phyloP scores from a whole-genome alignment of 768 basidiomycete genomes.

The Xerocomus brunneocitrinus region DNA sequence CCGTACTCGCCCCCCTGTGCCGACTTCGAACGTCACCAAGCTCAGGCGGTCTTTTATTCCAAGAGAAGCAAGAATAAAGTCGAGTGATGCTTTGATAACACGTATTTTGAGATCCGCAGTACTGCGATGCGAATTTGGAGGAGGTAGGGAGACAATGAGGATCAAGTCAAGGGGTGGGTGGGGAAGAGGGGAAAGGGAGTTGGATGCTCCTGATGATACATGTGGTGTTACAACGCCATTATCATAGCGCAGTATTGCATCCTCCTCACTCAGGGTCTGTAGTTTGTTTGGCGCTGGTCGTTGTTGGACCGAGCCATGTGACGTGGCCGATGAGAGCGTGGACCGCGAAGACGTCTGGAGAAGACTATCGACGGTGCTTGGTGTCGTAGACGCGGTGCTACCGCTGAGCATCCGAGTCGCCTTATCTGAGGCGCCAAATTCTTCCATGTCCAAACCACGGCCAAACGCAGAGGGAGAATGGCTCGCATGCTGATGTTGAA shows the following conservation, averaged over 20 bases:
- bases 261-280: slow-evolving; percentile 67
- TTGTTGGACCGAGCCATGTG: slow-evolving; percentile 52
- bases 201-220: slow-evolving; percentile 69
- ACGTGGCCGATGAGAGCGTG: slow-evolving; percentile 70
- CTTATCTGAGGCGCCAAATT: slow-evolving; percentile 74
- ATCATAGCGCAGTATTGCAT: slow-evolving; percentile 57
- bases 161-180: slow-evolving; percentile 92
- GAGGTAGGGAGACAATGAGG: slow-evolving; percentile 84
- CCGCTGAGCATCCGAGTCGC: slow-evolving; percentile 79
- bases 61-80: slow-evolving; percentile 78
- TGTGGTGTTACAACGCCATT: slow-evolving; percentile 63
- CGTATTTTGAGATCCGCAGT: slow-evolving; percentile 84
- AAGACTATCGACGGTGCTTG: slow-evolving; percentile 58
- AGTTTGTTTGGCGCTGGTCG: slow-evolving; percentile 43
- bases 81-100: slow-evolving; percentile 83
- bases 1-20: slow-evolving; percentile 72
- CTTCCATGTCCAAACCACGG: slow-evolving; percentile 56
- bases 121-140: slow-evolving; percentile 63
- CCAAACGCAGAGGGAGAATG: slow-evolving; percentile 31
- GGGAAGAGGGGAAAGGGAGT: slow-evolving; percentile 73
- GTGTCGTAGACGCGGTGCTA: slow-evolving; percentile 56
- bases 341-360: slow-evolving; percentile 64
- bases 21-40: slow-evolving; percentile 90
- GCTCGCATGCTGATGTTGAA: slow-evolving; percentile 52
- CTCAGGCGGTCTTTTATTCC: slow-evolving; percentile 78